A percentile compares a stretch with the other conserved stretches of the same genome.
Conservation (phyloP, 495 filamentous ascomycete genomes). For the Neurospora sublineolata region DNA sequence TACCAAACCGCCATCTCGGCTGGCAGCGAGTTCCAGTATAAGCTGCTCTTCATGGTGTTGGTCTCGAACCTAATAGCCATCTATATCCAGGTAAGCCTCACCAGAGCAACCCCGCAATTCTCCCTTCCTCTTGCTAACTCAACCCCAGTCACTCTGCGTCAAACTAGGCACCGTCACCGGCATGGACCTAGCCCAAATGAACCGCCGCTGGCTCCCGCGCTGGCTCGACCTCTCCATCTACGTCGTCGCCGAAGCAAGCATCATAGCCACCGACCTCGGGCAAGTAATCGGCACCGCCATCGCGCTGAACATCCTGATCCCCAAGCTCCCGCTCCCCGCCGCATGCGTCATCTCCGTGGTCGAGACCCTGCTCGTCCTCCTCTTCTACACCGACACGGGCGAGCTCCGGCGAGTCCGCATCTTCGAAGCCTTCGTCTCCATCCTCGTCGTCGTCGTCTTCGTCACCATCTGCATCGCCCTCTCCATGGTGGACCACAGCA, state of each 20-base stretch:
- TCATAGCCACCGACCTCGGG: slow-evolving; percentile 20
- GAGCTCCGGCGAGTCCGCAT: slow-evolving; percentile 10
- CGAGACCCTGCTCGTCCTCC: slow-evolving; percentile 10
- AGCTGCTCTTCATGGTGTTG: slow-evolving; percentile 22
- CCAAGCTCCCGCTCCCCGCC: slow-evolving; percentile 8
- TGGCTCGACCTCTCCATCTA: slow-evolving; percentile 22
- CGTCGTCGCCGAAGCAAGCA: slow-evolving; percentile 17
- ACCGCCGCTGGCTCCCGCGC: slow-evolving; percentile 18
- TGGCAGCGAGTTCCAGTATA: slow-evolving; percentile 19
- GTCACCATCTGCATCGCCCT: slow-evolving; percentile 11
- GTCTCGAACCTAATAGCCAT: slow-evolving; percentile 23
- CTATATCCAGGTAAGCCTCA: slow-evolving; percentile 14
- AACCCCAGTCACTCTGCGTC: slow-evolving; percentile 13
- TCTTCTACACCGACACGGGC: slow-evolving; percentile 10
- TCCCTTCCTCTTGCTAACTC: neutral
- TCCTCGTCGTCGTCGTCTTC: slow-evolving; percentile 8
- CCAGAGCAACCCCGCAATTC: neutral
- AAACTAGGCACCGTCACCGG: slow-evolving; percentile 24
- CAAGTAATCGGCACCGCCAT: slow-evolving; percentile 16
- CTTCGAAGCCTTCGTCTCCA: slow-evolving; percentile 10
- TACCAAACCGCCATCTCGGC: slow-evolving; percentile 24
- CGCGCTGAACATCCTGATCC: slow-evolving; percentile 12
- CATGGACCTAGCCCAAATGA: slow-evolving; percentile 18
- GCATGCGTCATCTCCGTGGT: slow-evolving; percentile 9
- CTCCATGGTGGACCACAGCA: slow-evolving; percentile 4